Percentiles rank a stretch among this genome's conserved stretches.
Evolutionary conservation across 164 flowering plant genomes (phyloP).

Genomic region (Taxillus chinensis): DNA sequence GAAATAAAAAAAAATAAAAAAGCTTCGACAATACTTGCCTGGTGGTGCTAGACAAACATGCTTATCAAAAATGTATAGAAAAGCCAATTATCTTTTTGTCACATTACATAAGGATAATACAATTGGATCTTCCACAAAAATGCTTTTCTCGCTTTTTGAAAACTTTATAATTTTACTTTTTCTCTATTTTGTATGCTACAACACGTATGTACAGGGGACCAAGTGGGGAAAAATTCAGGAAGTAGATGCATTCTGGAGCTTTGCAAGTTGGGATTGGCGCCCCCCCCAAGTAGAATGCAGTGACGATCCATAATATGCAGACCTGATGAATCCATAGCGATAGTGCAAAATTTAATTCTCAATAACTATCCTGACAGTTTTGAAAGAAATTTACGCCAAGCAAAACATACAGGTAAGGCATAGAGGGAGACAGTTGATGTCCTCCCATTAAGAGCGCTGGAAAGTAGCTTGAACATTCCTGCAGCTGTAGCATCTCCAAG

Average conservation of each 20-base stretch:
- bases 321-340: conserved; percentile 29
- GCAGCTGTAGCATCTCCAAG: conserved; percentile 99
- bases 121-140: too few relatives aligned
- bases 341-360: neutral
- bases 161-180: too few relatives aligned
- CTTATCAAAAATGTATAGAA: too few relatives aligned
- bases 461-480: conserved; percentile 73
- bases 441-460: conserved; percentile 40
- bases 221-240: conserved; percentile 6
- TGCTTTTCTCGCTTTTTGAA: too few relatives aligned
- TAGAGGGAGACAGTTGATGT: conserved; percentile 55
- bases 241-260: conserved; percentile 25
- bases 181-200: neutral
- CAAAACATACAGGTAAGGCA: conserved; percentile 69
- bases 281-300: conserved; percentile 63
- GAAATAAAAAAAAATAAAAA: too few relatives aligned
- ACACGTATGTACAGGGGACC: neutral
- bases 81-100: too few relatives aligned
- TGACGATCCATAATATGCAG: conserved; percentile 63
- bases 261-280: conserved; percentile 59
- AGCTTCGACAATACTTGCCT: too few relatives aligned
- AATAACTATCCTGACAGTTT: neutral
- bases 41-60: too few relatives aligned
- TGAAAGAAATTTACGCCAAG: too few relatives aligned
- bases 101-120: too few relatives aligned